Evolutionary conservation across 768 basidiomycete genomes (phyloP).

Genomic region (Mycena galericulata): DNA sequence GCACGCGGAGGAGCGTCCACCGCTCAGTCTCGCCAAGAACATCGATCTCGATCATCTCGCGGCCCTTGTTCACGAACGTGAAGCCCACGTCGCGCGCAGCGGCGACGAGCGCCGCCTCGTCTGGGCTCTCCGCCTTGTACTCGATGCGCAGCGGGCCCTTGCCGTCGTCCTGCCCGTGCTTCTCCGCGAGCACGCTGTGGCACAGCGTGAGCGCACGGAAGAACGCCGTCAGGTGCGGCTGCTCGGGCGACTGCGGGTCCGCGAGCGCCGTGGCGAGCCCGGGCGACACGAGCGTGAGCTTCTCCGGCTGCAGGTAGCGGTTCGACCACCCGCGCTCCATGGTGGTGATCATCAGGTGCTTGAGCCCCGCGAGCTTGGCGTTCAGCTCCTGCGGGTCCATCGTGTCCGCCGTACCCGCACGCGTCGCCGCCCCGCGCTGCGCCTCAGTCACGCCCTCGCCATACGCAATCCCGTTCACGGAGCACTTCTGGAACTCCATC

Average conservation of each 20-base stretch:
- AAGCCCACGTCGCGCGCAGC: conserved; percentile 95
- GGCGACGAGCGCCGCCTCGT: conserved; percentile 93
- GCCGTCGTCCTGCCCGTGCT: conserved; percentile 41
- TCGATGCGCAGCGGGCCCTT: conserved; percentile 69
- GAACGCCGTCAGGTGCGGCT: conserved; percentile 79
- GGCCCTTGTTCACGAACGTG: conserved; percentile 83
- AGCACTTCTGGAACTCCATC: conserved; percentile 99
- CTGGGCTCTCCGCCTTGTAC: conserved; percentile 97
- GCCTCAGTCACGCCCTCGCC: conserved; percentile 98
- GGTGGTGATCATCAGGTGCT: conserved; percentile 79
- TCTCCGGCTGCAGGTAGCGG: conserved; percentile 82
- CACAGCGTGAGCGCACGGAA: conserved; percentile 97
- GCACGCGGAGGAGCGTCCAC: conserved; percentile 80
- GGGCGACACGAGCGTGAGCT: conserved; percentile 90
- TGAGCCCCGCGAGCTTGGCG: conserved; percentile 71
- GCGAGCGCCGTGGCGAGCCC: conserved; percentile 84
- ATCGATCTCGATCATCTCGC: conserved; percentile 86
- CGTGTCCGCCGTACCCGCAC: conserved; percentile 77
- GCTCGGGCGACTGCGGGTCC: conserved; percentile 69
- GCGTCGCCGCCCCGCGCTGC: conserved; percentile 89
- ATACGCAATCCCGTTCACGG: conserved; percentile 84
- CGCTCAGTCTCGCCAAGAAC: conserved; percentile 91
- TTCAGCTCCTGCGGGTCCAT: conserved; percentile 80
- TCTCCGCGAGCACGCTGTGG: conserved; percentile 89
- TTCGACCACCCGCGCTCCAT: conserved; percentile 91